phyloP scores from a whole-genome alignment of 345 rosid species.

The Pseudoturritis turrita region DNA sequence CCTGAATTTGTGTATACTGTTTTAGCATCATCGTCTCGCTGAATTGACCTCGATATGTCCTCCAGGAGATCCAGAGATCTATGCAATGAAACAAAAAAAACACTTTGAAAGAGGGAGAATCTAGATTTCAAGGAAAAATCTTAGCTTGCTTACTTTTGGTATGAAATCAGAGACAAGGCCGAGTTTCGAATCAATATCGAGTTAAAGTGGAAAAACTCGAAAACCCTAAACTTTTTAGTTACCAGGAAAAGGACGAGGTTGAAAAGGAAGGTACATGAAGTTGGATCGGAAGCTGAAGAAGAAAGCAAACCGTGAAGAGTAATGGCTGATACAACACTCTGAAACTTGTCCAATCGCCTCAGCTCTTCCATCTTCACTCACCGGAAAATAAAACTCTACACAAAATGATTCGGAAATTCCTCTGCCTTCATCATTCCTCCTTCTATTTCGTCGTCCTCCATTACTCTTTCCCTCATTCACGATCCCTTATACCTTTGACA shows the following conservation, averaged over 20 bases:
- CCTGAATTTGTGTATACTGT: slow-evolving; percentile 21
- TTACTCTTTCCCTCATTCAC: too few relatives aligned
- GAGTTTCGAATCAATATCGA: slow-evolving; percentile 43
- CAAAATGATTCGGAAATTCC: too few relatives aligned
- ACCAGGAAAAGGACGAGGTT: slow-evolving; percentile 56
- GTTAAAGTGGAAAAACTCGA: slow-evolving; percentile 37
- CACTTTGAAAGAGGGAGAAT: not conserved
- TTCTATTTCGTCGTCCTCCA: too few relatives aligned
- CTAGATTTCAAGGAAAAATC: not conserved
- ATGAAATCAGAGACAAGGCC: slow-evolving; percentile 38
- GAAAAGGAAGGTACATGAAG: slow-evolving; percentile 54
- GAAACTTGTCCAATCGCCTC: slow-evolving; percentile 60
- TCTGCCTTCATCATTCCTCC: too few relatives aligned
- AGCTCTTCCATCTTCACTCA: slow-evolving; percentile 58
- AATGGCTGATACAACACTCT: slow-evolving; percentile 48
- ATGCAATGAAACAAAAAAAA: not conserved
- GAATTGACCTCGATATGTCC: slow-evolving; percentile 41
- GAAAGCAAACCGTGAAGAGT: slow-evolving; percentile 34
- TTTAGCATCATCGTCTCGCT: slow-evolving; percentile 8
- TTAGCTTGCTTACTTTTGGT: slow-evolving; percentile 49
- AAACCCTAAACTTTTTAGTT: not conserved
- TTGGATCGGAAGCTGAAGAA: slow-evolving; percentile 28
- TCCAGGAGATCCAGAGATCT: slow-evolving; percentile 49
- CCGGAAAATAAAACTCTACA: not conserved
- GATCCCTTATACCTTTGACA: too few relatives aligned